Base-by-base conservation (phyloP, 352 stramenopile species). In the Pythium dissimile region DNA sequence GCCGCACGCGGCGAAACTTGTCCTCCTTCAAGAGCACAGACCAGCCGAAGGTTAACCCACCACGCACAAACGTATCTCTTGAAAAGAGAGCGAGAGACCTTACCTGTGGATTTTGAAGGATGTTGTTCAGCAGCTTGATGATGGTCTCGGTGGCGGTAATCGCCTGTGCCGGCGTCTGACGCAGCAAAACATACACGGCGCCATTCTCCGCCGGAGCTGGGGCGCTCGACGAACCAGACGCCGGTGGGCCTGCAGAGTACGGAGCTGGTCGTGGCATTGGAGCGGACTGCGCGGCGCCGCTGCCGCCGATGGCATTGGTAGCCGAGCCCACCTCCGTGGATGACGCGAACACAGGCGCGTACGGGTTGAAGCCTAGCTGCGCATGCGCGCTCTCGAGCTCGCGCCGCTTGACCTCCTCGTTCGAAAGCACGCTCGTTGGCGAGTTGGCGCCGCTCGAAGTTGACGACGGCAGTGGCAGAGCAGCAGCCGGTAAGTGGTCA, bases 291-390 rank as follows among this genome's bases (percentile, higher is more conserved):
- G 20, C 37, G 21, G 21, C 42, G 24, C 47, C 64, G 3, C 67
- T 70, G 51, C 47, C 64, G 3, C 67, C 72, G 51, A 89, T 85
- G 2, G 62, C 65, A 48, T 88, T 84, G 59, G 86, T 88, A 32
- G 67, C 67, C 2, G 75, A 70, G 10, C 67, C 70, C 18, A 76
- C 77, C 45, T 88, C 73, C 3, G 66, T 77, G 1, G 75, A 86
- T 1, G 80, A 90, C 16, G 80, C 77, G 45, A 90, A 87, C 18
- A 75, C 82, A 4, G 72, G 77, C 20, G 68, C 74, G 50, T 90
- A 90, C 31, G 80, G 80, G 34, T 90, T 90, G 47, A 90, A 90
- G 1, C 80, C 80, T 44, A 89, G 72, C 44, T 88, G 72, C 8
- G 68, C 52, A 20, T 87, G 75, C 2, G 74, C 77, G 18, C 41